Conservation (phyloP, 2,329 filamentous ascomycete genomes). For the Ceratocystis colombiana region DNA sequence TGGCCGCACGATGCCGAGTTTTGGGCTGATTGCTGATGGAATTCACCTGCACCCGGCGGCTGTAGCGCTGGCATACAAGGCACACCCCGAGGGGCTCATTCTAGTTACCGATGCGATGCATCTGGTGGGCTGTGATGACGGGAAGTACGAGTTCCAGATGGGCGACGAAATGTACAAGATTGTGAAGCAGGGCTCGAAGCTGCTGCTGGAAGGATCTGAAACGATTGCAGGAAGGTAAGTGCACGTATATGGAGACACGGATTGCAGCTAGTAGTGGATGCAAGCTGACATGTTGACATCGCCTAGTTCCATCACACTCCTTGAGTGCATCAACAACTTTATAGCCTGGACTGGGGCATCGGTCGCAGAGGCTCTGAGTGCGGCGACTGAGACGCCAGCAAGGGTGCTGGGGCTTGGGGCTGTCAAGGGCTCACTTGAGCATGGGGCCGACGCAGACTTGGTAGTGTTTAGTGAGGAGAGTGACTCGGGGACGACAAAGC, state of each 20-base stretch:
- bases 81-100: conserved; percentile 74
- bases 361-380: conserved; percentile 57
- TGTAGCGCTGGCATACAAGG: conserved; percentile 79
- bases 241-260: background rate
- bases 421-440: conserved; percentile 54
- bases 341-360: conserved; percentile 60
- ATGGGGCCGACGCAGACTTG: conserved; percentile 58
- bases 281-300: background rate
- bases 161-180: conserved; percentile 48
- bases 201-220: conserved; percentile 68
- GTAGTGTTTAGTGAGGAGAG: conserved; percentile 53
- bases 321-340: conserved; percentile 77
- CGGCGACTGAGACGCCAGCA: conserved; percentile 68
- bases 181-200: conserved; percentile 58
- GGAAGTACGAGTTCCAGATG: conserved; percentile 78
- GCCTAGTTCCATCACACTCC: conserved; percentile 55
- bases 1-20: conserved; percentile 54
- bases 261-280: background rate
- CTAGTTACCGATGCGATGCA: conserved; percentile 91
- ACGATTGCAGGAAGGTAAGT: conserved; percentile 65
- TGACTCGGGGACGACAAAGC: conserved; percentile 37
- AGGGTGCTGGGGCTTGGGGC: conserved; percentile 60
- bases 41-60: conserved; percentile 83
- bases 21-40: conserved; percentile 82
- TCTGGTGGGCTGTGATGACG: conserved; percentile 72